phyloP scores from a whole-genome alignment of 805 yeast species.

The Tetrapisispora iriomotensis region DNA sequence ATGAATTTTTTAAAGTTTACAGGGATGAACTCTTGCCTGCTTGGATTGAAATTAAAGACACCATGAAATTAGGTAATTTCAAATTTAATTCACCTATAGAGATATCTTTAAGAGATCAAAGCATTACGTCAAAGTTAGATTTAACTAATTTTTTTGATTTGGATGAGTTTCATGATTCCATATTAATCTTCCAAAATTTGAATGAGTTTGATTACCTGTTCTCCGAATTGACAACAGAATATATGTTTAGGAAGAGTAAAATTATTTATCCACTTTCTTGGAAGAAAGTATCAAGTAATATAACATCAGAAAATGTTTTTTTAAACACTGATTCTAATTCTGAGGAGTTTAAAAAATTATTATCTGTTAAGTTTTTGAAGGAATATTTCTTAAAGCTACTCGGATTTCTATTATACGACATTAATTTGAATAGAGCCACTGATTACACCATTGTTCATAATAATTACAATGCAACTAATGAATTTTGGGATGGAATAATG shows the following conservation, averaged over 20 bases:
- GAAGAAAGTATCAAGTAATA: conserved; percentile 25
- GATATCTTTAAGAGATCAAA: conserved; percentile 55
- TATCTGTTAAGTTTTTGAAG: conserved; percentile 30
- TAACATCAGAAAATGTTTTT: conserved; percentile 16
- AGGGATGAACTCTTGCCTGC: conserved; percentile 41
- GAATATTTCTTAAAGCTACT: conserved; percentile 51
- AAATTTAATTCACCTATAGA: conserved; percentile 85
- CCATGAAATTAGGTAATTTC: conserved; percentile 36
- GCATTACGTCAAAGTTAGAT: conserved; percentile 33
- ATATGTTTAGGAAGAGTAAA: conserved; percentile 59
- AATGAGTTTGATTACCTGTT: conserved; percentile 54
- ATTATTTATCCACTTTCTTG: conserved; percentile 55
- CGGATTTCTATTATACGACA: conserved; percentile 74
- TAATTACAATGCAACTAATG: conserved; percentile 44
- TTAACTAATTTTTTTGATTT: conserved; percentile 40
- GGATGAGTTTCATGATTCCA: conserved; percentile 71
- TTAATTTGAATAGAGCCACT: conserved; percentile 53
- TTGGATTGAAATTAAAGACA: conserved; percentile 54
- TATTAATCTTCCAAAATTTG: conserved; percentile 69
- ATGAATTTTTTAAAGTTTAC: conserved; percentile 42
- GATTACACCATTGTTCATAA: conserved; percentile 53
- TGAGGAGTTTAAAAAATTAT: conserved; percentile 20
- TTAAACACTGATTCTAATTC: background rate
- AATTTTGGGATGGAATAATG: conserved; percentile 65
- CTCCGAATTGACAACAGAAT: conserved; percentile 57